Base-by-base conservation (phyloP, 1,284 basidiomycete genomes). In the Pyrrhoderma lamaoense region DNA sequence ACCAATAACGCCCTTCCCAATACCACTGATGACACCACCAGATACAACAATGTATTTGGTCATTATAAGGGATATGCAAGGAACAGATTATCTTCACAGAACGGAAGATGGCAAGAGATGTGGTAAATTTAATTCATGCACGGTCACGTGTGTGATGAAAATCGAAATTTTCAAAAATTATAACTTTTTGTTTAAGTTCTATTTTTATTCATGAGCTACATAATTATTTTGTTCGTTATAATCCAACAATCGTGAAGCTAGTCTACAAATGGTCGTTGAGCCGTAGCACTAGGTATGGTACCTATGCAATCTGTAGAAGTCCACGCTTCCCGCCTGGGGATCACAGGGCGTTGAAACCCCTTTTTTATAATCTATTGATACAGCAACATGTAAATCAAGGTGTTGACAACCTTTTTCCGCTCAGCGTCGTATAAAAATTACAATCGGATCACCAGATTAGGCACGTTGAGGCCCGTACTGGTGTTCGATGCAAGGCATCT, bases 1-100 rank as follows among this genome's bases (percentile, higher is more conserved):
- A 93, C 91, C 91, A 61, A 94, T 94, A 56, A 94, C 89, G 62
- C 91, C 92, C 78, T 94, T 94, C 57, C 91, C 91, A 62, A 94
- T 94, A 49, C 91, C 91, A 66, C 90, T 93, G 63, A 95, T 87
- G 53, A 95, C 91, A 68, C 91, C 91, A 57, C 91, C 91, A 52
- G 87, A 89, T 16, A 95, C 89, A 54, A 94, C 63, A 63, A 95
- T 95, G 70, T 89, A 95, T 72, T 94, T 94, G 44, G 83, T 86
- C 84, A 88, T 87, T 40, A 7, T 14, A 11, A 11, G 11, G 11
- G 27, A 31, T 31, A 31, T 5, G 27, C 11, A 11, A 31, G 27
- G 27, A 31, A 31, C 5, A 31, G 11, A 11, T 11, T 31, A 31
- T 11, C 27, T 31, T 31, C 27, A 31, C 27, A 5, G 7, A 31